These are phyloP conservation scores for Toxicodendron radicans DNA, from an alignment of 345 rosid genomes.

Conservation along the genomic window DNA sequence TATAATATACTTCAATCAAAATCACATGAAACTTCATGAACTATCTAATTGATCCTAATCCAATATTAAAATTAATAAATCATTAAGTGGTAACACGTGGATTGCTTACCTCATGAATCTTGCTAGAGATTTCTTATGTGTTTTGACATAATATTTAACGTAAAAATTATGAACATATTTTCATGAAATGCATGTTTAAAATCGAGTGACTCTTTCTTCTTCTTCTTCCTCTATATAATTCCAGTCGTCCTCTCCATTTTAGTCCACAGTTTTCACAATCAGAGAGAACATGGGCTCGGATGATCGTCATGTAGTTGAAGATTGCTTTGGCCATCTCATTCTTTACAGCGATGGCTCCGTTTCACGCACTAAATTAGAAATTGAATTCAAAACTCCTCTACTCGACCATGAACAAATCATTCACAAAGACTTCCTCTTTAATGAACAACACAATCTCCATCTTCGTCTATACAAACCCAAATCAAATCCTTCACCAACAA, in stretches of 20 bases:
- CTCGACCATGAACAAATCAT: background rate
- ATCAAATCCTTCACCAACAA: background rate
- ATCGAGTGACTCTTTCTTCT: background rate
- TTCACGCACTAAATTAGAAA: slow-evolving; percentile 10
- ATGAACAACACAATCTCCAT: slow-evolving; percentile 10
- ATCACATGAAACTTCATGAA: too few species aligned
- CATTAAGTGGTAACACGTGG: too few species aligned
- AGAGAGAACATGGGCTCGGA: slow-evolving; percentile 21
- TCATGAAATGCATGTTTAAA: too few species aligned
- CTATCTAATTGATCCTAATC: too few species aligned
- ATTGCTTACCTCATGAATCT: too few species aligned
- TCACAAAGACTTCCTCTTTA: slow-evolving; percentile 18
- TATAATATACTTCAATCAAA: background rate
- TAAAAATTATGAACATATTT: too few species aligned
- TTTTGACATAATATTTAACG: too few species aligned
- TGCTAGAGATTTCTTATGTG: too few species aligned
- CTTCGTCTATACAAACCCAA: slow-evolving; percentile 26
- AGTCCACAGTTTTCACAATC: background rate
- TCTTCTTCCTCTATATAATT: background rate
- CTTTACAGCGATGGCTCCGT: slow-evolving; percentile 31
- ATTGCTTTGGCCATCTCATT: slow-evolving; percentile 34
- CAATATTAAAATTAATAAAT: too few species aligned
- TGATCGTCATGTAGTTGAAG: slow-evolving; percentile 31
- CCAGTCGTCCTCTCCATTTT: background rate
- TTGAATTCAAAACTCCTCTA: slow-evolving; percentile 3